phyloP scores from a whole-genome alignment of 2,329 filamentous ascomycete species.

The Immersiporthe knoxdaviesiana region DNA sequence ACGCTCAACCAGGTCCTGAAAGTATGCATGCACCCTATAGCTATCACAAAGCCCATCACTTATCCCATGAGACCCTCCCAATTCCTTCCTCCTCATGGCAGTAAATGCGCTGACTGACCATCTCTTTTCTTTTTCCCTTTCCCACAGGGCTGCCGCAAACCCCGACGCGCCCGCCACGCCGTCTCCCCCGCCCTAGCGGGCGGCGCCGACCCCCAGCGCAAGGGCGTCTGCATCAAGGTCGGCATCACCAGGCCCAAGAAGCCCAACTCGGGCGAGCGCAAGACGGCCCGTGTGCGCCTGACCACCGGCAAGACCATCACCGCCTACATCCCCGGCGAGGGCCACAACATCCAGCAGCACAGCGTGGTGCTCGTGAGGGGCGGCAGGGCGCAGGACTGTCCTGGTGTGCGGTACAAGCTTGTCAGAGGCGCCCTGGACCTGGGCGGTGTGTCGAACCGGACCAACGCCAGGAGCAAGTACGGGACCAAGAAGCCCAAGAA shows the following conservation, averaged over 20 bases:
- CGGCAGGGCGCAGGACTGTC: constrained; percentile 93
- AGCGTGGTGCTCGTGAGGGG: constrained; percentile 95
- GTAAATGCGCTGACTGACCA: neutral
- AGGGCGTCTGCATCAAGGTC: constrained; percentile 95
- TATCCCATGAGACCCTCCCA: too few relatives aligned
- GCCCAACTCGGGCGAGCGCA: constrained; percentile 95
- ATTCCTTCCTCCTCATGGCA: neutral
- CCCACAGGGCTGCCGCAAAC: constrained; percentile 70
- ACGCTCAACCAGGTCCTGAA: constrained; percentile 76
- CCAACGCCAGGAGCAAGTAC: constrained; percentile 90
- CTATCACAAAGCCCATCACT: neutral
- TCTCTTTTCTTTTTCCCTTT: constrained; percentile 31
- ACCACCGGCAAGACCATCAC: constrained; percentile 86
- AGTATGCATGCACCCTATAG: constrained; percentile 39
- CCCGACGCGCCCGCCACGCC: constrained; percentile 80
- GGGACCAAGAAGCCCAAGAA: constrained; percentile 98
- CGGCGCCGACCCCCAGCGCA: constrained; percentile 76
- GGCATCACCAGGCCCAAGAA: constrained; percentile 96
- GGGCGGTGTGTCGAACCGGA: constrained; percentile 87
- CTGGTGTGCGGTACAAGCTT: constrained; percentile 94
- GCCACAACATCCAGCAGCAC: constrained; percentile 99
- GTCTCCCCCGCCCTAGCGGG: constrained; percentile 81
- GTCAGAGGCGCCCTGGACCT: constrained; percentile 91
- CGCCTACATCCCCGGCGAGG: constrained; percentile 95
- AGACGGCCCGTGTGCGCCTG: constrained; percentile 88